phyloP scores from a whole-genome alignment of 768 basidiomycete species.

The Tylopilus cervinicoccineus region DNA sequence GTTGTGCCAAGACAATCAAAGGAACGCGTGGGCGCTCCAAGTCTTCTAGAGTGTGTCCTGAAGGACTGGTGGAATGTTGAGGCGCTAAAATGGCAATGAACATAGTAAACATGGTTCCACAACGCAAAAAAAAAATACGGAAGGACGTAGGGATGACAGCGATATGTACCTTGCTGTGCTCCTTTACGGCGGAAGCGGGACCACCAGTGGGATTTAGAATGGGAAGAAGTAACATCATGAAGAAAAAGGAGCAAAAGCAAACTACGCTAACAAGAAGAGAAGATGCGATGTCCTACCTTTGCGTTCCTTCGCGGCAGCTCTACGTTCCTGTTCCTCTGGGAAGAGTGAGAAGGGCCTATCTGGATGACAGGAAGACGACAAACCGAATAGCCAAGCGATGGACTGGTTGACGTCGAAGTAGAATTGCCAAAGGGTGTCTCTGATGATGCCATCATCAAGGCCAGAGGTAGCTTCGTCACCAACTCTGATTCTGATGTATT shows the following conservation, averaged over 20 bases:
- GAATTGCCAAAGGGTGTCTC: slow-evolving; percentile 79
- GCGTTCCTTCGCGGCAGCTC: slow-evolving; percentile 61
- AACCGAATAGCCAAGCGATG: slow-evolving; percentile 71
- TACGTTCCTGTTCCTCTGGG: slow-evolving; percentile 67
- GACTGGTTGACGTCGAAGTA: slow-evolving; percentile 83
- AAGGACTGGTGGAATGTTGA: slow-evolving; percentile 15
- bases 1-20: slow-evolving; percentile 58
- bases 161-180: slow-evolving; percentile 59
- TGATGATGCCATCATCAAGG: slow-evolving; percentile 70
- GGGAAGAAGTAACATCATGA: slow-evolving; percentile 27
- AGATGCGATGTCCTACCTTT: slow-evolving; percentile 68
- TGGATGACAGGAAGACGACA: slow-evolving; percentile 23
- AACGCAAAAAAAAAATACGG: slow-evolving; percentile 11
- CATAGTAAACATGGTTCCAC: slow-evolving; percentile 18
- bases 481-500: slow-evolving; percentile 61
- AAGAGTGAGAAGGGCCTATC: neutral
- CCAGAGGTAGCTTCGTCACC: slow-evolving; percentile 63
- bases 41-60: slow-evolving; percentile 24
- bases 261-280: slow-evolving; percentile 28
- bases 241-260: slow-evolving; percentile 32
- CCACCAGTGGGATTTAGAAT: slow-evolving; percentile 33
- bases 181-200: slow-evolving; percentile 33
- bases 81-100: slow-evolving; percentile 21
- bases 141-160: slow-evolving; percentile 26
- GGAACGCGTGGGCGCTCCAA: slow-evolving; percentile 48